Evolutionary conservation across 306 rosid genomes (phyloP), one percentile per base, ranked within the genome.

Genomic region (Trifolium fragiferum): DNA sequence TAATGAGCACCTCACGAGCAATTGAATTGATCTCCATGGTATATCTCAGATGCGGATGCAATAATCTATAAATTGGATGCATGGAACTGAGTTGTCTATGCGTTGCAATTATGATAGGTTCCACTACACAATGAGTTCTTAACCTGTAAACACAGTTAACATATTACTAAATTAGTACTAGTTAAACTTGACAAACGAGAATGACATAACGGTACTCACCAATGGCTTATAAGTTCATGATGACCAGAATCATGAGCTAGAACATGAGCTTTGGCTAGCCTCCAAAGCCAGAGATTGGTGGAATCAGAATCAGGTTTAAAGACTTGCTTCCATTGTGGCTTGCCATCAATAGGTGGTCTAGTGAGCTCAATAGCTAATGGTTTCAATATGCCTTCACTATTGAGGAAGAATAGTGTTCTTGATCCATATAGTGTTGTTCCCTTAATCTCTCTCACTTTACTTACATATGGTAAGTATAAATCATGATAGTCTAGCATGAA

Each of bases 341-440:
- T 82, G 1, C 74, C 82, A 35, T 69, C 55, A 27, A 25, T 63
- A 7, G 75, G 19, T n/a, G 89, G 86, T 15, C 76, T 74, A 19
- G 82, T 73, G 46, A 85, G 82, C 73, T 85, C 89, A 76, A 85
- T 82, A 20, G 86, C 84, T 38, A 85, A 20, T 68, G 86, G 86
- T 82, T 77, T 85, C 82, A 85, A 66, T 63, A 75, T 82, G 13
- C 86, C 89, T 55, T 85, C 46, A 37, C 7, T 16, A 2, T 84
- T 85, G 3, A 85, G 80, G 44, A 76, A 79, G 43, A 85, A 82
- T 6, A 85, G 15, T 16, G 89, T 76, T 53, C 86, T 15, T 21
- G 89, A 85, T 57, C 81, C 89, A 41, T 85, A 85, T 9, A 85
- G 23, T 35, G 84, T 58, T 5, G 82, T 82, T 2, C 80, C 86